Conservation (phyloP, 2,329 filamentous ascomycete genomes). For the Aureobasidium sp. region DNA sequence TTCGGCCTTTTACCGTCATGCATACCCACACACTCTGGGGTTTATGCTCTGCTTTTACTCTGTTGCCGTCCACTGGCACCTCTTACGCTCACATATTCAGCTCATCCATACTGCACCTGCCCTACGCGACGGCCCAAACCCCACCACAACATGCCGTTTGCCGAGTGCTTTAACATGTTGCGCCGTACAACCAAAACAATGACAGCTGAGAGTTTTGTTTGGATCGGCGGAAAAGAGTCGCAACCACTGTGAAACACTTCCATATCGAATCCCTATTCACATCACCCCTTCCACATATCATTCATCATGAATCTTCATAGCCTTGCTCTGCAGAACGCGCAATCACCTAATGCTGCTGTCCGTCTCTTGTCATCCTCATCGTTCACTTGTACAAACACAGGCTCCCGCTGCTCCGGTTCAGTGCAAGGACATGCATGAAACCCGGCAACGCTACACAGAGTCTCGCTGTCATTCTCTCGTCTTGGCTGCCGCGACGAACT, state of each 20-base stretch:
- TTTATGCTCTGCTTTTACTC: conserved; percentile 1
- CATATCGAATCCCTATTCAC: conserved; percentile 16
- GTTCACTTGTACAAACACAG: conserved; percentile 1
- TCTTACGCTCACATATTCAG: not conserved
- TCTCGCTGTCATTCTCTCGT: conserved; percentile 9
- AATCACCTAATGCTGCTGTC: conserved; percentile 6
- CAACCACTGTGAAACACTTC: conserved; percentile 19
- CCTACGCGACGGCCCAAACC: not conserved
- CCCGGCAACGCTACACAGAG: conserved; percentile 8
- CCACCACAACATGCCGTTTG: conserved; percentile 18
- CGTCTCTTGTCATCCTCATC: not conserved
- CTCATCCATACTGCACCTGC: not conserved
- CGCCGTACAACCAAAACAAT: conserved; percentile 18
- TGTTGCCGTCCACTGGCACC: not conserved
- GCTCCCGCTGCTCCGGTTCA: conserved; percentile 9
- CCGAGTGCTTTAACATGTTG: conserved; percentile 2
- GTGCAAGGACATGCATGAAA: conserved; percentile 8
- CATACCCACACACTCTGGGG: conserved; percentile 8
- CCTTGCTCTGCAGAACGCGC: not conserved
- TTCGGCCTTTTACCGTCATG: conserved; percentile 14
- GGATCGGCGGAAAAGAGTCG: conserved; percentile 9
- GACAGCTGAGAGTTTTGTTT: conserved; percentile 6
- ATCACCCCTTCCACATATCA: not conserved
- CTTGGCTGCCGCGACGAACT: conserved; percentile 15
- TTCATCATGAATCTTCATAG: not conserved